Conservation (phyloP, 2,329 filamentous ascomycete genomes). For the Biscogniauxia mediterranea region DNA sequence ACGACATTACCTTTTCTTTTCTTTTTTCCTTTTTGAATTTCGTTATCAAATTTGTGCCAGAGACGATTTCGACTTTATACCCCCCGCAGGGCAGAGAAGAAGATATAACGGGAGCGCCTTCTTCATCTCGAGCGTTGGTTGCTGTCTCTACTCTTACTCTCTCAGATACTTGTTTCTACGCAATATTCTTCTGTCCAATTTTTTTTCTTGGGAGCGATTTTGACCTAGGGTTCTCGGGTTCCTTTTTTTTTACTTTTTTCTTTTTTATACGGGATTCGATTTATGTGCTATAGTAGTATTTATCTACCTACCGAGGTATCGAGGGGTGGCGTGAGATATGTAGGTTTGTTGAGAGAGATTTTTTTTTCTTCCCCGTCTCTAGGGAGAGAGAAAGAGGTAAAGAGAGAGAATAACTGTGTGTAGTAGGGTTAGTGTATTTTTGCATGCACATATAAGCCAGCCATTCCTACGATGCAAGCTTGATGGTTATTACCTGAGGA, state of each 20-base stretch:
- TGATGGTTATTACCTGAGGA: no score
- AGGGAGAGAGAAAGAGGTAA: no score
- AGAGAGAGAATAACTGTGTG: no score
- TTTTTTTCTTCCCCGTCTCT: neutral
- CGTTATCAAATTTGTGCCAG: constrained; percentile 13
- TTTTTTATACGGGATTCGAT: neutral
- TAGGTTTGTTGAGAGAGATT: neutral
- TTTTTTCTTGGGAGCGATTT: neutral
- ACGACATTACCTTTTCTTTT: constrained; percentile 10
- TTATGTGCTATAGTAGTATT: neutral
- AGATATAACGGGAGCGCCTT: constrained; percentile 6
- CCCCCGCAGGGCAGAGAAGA: constrained; percentile 12
- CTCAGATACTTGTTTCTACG: no score
- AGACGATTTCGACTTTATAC: constrained; percentile 23
- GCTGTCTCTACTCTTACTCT: constrained; percentile 5
- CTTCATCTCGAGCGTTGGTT: constrained; percentile 2
- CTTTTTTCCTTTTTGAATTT: no score
- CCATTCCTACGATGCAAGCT: no score
- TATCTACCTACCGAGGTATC: no score
- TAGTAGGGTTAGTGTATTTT: no score
- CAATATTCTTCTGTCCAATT: neutral
- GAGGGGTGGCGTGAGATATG: neutral
- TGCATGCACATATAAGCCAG: no score
- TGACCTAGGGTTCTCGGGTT: no score
- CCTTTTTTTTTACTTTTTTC: no score